Evolutionary conservation across 2,329 filamentous ascomycete genomes (phyloP).

Genomic region (Fusarium dimerum): DNA sequence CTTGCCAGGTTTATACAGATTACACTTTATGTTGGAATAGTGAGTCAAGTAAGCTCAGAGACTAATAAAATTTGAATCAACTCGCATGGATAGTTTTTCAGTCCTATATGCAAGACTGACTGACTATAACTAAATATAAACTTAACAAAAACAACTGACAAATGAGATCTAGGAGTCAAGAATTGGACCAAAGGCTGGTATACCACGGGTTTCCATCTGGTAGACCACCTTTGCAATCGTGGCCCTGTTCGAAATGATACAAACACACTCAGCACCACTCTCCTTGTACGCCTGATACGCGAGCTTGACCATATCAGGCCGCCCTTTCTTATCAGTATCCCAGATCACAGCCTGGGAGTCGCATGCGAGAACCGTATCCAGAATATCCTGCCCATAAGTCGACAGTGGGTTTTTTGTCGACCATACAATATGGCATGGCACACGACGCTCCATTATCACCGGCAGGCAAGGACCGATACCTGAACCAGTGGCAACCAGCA

Average conservation of each 20-base stretch:
- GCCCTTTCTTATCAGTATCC: conserved; percentile 57
- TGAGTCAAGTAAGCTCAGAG: no score
- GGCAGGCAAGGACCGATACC: conserved; percentile 22
- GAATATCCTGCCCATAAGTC: conserved; percentile 13
- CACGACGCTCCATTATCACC: conserved; percentile 16
- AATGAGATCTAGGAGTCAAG: conserved; percentile 48
- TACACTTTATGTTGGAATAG: no score
- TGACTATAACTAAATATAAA: no score
- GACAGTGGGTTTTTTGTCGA: conserved; percentile 19
- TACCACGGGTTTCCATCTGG: conserved; percentile 59
- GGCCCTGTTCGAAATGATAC: conserved; percentile 65
- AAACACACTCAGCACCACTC: conserved; percentile 62
- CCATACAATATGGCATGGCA: conserved; percentile 20
- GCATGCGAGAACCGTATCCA: conserved; percentile 15
- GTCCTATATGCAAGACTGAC: no score
- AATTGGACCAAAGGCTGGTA: conserved; percentile 68
- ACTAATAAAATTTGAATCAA: no score
- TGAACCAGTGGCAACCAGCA: conserved; percentile 20
- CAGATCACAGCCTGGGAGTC: conserved; percentile 35
- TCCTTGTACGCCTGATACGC: conserved; percentile 51
- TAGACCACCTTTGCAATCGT: conserved; percentile 65
- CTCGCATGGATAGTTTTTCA: no score
- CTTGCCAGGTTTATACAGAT: no score
- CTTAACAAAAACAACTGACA: no score
- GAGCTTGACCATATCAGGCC: conserved; percentile 48